phyloP scores from a whole-genome alignment of 2,329 filamentous ascomycete genomes.

The Dichotomopilus funicola region DNA sequence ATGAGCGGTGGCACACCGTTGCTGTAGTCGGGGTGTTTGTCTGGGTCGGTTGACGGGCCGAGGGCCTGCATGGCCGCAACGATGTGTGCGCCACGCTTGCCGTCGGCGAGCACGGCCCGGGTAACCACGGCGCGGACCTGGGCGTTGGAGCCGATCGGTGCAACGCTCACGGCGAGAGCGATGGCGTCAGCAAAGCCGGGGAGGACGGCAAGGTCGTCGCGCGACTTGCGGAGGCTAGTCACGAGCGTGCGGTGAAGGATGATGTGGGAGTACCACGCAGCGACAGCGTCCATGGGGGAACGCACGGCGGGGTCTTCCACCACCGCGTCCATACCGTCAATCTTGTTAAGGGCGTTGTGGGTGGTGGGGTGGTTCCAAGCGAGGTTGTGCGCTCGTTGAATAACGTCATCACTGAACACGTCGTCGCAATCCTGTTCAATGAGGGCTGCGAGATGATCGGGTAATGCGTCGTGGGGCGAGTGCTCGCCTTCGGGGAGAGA shows the following conservation, averaged over 20 bases:
- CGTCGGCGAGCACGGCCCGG: constrained; percentile 49
- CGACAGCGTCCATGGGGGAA: constrained; percentile 81
- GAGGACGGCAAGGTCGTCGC: constrained; percentile 40
- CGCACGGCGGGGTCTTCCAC: constrained; percentile 80
- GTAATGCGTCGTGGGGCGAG: constrained; percentile 54
- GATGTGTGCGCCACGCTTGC: constrained; percentile 50
- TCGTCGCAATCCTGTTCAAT: constrained; percentile 76
- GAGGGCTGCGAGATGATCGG: constrained; percentile 68
- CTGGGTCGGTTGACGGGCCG: constrained; percentile 33
- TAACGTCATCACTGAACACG: constrained; percentile 68
- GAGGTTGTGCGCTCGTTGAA: constrained; percentile 82
- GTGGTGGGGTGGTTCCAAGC: constrained; percentile 78
- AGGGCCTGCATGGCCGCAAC: constrained; percentile 49
- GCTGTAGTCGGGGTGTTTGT: constrained; percentile 29
- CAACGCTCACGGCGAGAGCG: constrained; percentile 61
- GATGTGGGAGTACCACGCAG: constrained; percentile 82
- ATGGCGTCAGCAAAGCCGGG: constrained; percentile 47
- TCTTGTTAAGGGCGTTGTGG: constrained; percentile 54
- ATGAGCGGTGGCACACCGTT: constrained; percentile 37
- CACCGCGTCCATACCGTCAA: constrained; percentile 72
- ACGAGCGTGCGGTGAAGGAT: constrained; percentile 64
- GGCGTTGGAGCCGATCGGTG: constrained; percentile 72
- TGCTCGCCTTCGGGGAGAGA: constrained; percentile 38
- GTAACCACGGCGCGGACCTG: constrained; percentile 54
- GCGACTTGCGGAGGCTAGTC: constrained; percentile 46